phyloP scores from a whole-genome alignment of 78 protist species.

The Tieghemostelium lacteum region DNA sequence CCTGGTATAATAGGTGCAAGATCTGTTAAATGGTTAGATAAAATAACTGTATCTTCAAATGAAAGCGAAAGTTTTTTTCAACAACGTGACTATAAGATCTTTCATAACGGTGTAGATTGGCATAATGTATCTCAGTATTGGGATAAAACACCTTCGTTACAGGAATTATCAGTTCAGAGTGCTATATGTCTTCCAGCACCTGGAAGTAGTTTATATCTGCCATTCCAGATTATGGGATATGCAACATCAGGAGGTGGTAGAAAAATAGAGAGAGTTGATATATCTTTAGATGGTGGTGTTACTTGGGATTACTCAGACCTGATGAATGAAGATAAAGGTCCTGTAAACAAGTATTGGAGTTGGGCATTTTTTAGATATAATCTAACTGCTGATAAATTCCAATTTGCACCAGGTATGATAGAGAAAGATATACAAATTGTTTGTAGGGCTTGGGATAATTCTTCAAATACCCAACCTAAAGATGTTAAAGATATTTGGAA shows the following conservation, averaged over 20 bases:
- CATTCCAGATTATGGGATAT: slow-evolving; percentile 77
- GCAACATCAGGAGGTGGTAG: slow-evolving; percentile 94
- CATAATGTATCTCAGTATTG: slow-evolving; percentile 35
- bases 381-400: too few species aligned
- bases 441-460: slow-evolving; percentile 76
- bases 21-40: slow-evolving; percentile 91
- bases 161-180: slow-evolving; percentile 87
- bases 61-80: slow-evolving; percentile 88
- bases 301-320: slow-evolving; percentile 85
- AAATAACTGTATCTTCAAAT: slow-evolving; percentile 28
- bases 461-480: slow-evolving; percentile 90
- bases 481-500: slow-evolving; percentile 84
- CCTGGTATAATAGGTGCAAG: slow-evolving; percentile 96
- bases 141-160: slow-evolving; percentile 79
- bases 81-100: slow-evolving; percentile 86
- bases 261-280: slow-evolving; percentile 93
- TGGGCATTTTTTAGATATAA: slow-evolving; percentile 86
- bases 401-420: slow-evolving; percentile 21
- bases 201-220: slow-evolving; percentile 29
- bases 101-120: slow-evolving; percentile 76
- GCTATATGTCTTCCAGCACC: slow-evolving; percentile 78
- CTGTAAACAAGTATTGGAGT: slow-evolving; percentile 85
- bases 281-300: slow-evolving; percentile 87
- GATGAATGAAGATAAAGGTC: slow-evolving; percentile 39
- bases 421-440: neutral